These are phyloP conservation scores for Aspergillus sclerotioniger DNA, from an alignment of 495 filamentous ascomycete genomes.

Conservation along the genomic window DNA sequence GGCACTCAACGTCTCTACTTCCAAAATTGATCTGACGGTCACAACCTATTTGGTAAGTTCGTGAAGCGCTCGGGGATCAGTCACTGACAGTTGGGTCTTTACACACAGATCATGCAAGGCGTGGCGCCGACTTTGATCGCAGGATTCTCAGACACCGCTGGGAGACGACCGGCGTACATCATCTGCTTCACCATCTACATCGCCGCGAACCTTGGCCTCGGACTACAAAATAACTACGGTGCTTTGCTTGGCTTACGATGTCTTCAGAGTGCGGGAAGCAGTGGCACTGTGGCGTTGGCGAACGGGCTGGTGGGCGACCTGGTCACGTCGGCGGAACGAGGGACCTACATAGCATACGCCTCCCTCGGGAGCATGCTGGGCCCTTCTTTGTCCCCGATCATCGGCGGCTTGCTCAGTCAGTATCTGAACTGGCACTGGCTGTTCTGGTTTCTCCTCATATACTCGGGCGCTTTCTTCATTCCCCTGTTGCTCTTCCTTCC, in stretches of 20 bases:
- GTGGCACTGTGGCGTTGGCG: conserved; percentile 30
- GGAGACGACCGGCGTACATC: conserved; percentile 49
- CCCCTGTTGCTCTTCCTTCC: conserved; percentile 37
- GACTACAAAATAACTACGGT: conserved; percentile 44
- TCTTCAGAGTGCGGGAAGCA: conserved; percentile 50
- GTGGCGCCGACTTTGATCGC: conserved; percentile 50
- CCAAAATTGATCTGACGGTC: conserved; percentile 41
- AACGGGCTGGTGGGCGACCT: background rate
- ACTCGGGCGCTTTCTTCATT: conserved; percentile 41
- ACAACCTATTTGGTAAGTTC: background rate
- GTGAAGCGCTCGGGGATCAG: background rate
- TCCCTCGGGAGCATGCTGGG: conserved; percentile 45
- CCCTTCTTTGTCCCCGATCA: conserved; percentile 56
- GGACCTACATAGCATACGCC: conserved; percentile 41
- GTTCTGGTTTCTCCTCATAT: conserved; percentile 73
- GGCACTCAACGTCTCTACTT: conserved; percentile 56
- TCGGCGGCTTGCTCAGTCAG: conserved; percentile 64
- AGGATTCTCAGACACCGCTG: conserved; percentile 46
- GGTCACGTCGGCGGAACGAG: conserved; percentile 16
- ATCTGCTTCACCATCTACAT: conserved; percentile 49
- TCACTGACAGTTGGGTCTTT: background rate
- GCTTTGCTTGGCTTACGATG: conserved; percentile 49
- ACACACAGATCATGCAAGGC: conserved; percentile 40
- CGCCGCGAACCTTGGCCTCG: conserved; percentile 49
- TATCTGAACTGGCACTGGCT: conserved; percentile 69